phyloP scores from a whole-genome alignment of 257 asterid species.

The Solanum paucissectum region DNA sequence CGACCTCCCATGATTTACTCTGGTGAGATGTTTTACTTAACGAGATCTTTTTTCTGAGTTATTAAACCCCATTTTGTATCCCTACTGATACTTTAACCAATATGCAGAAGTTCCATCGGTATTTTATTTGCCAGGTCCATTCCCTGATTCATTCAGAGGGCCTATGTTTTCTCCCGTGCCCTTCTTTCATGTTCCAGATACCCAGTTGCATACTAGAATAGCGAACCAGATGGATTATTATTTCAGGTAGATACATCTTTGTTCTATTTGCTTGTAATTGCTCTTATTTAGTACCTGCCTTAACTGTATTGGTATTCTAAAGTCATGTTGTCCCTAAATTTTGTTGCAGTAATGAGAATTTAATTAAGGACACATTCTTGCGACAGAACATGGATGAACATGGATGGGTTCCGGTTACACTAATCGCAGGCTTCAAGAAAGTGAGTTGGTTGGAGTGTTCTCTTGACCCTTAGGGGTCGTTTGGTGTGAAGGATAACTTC shows the following conservation, averaged over 20 bases:
- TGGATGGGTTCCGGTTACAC: slow-evolving; percentile 69
- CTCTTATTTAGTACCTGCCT: background rate
- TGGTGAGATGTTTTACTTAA: slow-evolving; percentile 30
- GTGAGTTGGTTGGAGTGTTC: slow-evolving; percentile 20
- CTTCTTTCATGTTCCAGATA: slow-evolving; percentile 31
- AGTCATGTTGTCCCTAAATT: background rate
- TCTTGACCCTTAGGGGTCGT: background rate
- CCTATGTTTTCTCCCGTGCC: slow-evolving; percentile 37
- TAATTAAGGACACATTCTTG: slow-evolving; percentile 59
- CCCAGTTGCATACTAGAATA: slow-evolving; percentile 43
- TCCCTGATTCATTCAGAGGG: slow-evolving; percentile 41
- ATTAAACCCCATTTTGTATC: background rate
- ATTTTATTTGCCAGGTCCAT: slow-evolving; percentile 34
- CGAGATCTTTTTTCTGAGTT: background rate
- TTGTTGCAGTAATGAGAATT: slow-evolving; percentile 32
- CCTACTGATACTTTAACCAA: slow-evolving; percentile 9
- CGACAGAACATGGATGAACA: slow-evolving; percentile 70
- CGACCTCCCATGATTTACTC: slow-evolving; percentile 38
- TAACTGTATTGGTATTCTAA: background rate
- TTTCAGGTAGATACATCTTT: slow-evolving; percentile 38
- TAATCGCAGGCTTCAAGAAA: slow-evolving; percentile 65
- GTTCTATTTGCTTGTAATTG: background rate
- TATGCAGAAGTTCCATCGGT: slow-evolving; percentile 46
- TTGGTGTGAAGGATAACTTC: too few species aligned
- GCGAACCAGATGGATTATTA: slow-evolving; percentile 62